These are phyloP conservation scores for Phytophthora melonis DNA, from an alignment of 352 stramenopile genomes.

Conservation along the genomic window DNA sequence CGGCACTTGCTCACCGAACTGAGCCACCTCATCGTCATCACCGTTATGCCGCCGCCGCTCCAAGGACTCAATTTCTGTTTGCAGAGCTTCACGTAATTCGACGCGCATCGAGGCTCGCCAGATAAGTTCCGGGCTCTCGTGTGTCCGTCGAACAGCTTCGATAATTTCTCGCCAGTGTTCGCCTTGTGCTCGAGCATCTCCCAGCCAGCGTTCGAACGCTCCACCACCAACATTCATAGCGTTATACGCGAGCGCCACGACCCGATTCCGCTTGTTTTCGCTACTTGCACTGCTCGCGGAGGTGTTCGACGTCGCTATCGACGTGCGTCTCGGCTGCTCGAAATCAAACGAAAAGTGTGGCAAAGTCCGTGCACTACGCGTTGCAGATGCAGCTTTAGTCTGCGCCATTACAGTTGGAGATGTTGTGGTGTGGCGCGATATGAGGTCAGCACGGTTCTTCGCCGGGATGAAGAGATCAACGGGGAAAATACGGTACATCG, in stretches of 20 bases:
- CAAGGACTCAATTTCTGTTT: slow-evolving; percentile 61
- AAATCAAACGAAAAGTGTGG: slow-evolving; percentile 79
- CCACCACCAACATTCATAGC: slow-evolving; percentile 47
- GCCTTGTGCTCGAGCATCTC: slow-evolving; percentile 70
- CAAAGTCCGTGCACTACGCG: slow-evolving; percentile 57
- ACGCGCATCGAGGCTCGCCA: slow-evolving; percentile 75
- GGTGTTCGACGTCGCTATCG: slow-evolving; percentile 28
- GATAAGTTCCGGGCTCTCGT: slow-evolving; percentile 78
- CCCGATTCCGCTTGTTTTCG: slow-evolving; percentile 56
- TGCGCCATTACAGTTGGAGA: slow-evolving; percentile 42
- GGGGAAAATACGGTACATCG: slow-evolving; percentile 82
- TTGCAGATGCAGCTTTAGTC: slow-evolving; percentile 16
- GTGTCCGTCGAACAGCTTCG: slow-evolving; percentile 56
- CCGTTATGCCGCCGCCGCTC: slow-evolving; percentile 33
- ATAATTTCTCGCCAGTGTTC: slow-evolving; percentile 83
- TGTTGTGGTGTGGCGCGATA: slow-evolving; percentile 67
- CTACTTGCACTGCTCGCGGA: slow-evolving; percentile 38
- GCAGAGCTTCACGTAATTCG: slow-evolving; percentile 67
- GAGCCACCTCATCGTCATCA: slow-evolving; percentile 13
- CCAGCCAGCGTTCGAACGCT: slow-evolving; percentile 71
- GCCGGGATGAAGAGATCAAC: slow-evolving; percentile 83
- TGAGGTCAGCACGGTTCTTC: slow-evolving; percentile 60
- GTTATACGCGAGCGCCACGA: slow-evolving; percentile 46
- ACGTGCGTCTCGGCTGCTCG: slow-evolving; percentile 43
- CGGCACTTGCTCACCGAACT: slow-evolving; percentile 37